Percentiles rank a stretch among this genome's conserved stretches.
Conservation (phyloP, 306 rosid species). For the Trifolium repens region DNA sequence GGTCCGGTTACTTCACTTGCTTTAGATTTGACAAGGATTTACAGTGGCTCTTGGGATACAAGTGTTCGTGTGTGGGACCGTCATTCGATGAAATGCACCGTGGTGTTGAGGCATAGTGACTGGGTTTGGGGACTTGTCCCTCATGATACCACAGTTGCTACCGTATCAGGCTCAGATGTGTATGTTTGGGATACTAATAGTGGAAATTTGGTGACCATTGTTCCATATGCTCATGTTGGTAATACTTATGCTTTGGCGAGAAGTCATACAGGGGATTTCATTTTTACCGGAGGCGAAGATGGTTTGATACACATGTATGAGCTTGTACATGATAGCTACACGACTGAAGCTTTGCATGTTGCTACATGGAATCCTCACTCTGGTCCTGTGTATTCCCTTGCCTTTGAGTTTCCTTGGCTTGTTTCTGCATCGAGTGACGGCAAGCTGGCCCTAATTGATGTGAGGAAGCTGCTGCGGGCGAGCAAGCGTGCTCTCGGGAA, state of each 20-base stretch:
- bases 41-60: constrained; percentile 98
- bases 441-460: constrained; percentile 80
- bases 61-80: constrained; percentile 95
- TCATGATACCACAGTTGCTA: constrained; percentile 71
- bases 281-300: constrained; percentile 93
- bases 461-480: constrained; percentile 66
- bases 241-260: constrained; percentile 70
- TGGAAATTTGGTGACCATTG: constrained; percentile 58
- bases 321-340: constrained; percentile 46
- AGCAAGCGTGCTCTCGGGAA: constrained; percentile 51
- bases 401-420: constrained; percentile 98
- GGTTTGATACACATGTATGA: constrained; percentile 89
- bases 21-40: constrained; percentile 84
- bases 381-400: constrained; percentile 81
- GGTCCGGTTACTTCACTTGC: constrained; percentile 91
- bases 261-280: constrained; percentile 79
- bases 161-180: constrained; percentile 83
- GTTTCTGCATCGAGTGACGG: constrained; percentile 93
- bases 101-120: constrained; percentile 81
- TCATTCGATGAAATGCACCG: constrained; percentile 57
- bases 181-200: constrained; percentile 76
- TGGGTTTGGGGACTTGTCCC: constrained; percentile 95
- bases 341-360: constrained; percentile 47
- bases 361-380: constrained; percentile 87
- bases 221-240: constrained; percentile 77